Conservation (phyloP, 1,284 basidiomycete genomes). For the Ustanciosporium gigantosporum region DNA sequence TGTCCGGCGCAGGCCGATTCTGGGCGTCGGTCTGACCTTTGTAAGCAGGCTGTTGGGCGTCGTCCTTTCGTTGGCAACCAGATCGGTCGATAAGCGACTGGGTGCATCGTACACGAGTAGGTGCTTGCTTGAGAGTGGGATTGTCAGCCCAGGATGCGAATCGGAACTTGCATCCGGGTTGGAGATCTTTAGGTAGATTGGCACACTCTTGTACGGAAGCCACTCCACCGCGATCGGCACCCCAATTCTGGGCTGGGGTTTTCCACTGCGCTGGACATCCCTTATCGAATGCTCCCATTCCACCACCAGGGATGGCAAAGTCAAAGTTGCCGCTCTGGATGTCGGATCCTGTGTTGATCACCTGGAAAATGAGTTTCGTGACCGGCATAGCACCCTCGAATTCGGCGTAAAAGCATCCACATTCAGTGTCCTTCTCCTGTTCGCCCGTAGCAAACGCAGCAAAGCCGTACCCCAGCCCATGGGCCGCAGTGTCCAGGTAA, state of each 20-base stretch:
- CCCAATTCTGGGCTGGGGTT: conserved; percentile 5
- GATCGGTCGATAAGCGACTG: conserved; percentile 30
- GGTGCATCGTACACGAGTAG: conserved; percentile 24
- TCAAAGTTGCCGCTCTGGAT: conserved; percentile 23
- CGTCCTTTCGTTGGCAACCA: conserved; percentile 38
- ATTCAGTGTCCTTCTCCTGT: conserved; percentile 12
- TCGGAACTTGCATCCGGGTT: conserved; percentile 24
- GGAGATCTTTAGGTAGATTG: conserved; percentile 14
- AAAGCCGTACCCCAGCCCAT: conserved; percentile 12
- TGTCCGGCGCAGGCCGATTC: conserved; percentile 2
- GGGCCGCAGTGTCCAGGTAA: conserved; percentile 9
- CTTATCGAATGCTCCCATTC: conserved; percentile 20
- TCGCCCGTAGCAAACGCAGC: conserved; percentile 17
- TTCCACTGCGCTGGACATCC: conserved; percentile 27
- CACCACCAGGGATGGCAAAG: conserved; percentile 36
- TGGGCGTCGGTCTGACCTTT: conserved; percentile 6
- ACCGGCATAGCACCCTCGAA: conserved; percentile 10
- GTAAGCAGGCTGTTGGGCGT: conserved; percentile 7
- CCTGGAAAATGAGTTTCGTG: conserved; percentile 33
- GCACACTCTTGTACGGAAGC: background rate
- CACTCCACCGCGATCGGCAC: conserved; percentile 15
- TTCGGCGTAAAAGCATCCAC: conserved; percentile 24
- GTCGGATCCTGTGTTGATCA: conserved; percentile 26
- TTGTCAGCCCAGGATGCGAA: conserved; percentile 28
- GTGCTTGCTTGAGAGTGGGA: conserved; percentile 9